These are phyloP conservation scores for Escovopsis sp. DNA, from an alignment of 2,329 filamentous ascomycete genomes.

Conservation along the genomic window DNA sequence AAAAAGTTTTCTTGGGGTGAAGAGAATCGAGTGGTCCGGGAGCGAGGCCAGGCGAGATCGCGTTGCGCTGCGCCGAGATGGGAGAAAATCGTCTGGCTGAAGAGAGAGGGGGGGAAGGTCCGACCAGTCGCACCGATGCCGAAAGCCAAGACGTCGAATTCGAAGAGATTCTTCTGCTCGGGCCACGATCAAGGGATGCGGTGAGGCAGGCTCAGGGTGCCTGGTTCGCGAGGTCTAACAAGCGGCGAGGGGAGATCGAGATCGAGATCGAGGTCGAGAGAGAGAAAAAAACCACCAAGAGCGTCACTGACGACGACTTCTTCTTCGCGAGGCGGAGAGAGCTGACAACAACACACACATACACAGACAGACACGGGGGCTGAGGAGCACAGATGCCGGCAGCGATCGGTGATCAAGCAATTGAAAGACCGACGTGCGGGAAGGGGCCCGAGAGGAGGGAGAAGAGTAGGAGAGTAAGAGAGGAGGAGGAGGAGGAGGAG, in stretches of 20 bases:
- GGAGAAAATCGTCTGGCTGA: not conserved
- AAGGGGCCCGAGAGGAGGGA: not conserved
- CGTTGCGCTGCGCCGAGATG: not conserved
- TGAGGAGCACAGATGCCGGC: not conserved
- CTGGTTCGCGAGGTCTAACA: slow-evolving; percentile 2
- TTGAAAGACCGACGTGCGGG: slow-evolving; percentile 5
- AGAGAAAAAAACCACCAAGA: too few species aligned
- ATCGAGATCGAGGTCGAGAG: too few species aligned
- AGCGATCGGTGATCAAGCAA: slow-evolving; percentile 1
- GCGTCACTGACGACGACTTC: too few species aligned
- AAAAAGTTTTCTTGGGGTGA: too few species aligned
- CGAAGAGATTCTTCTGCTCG: not conserved
- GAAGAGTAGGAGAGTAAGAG: not conserved
- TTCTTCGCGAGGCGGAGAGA: too few species aligned
- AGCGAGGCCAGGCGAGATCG: too few species aligned
- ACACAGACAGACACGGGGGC: slow-evolving; percentile 2
- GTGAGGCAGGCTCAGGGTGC: too few species aligned
- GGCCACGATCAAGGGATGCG: too few species aligned
- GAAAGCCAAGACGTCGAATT: slow-evolving; percentile 3
- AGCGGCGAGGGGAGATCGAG: not conserved
- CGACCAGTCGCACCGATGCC: not conserved
- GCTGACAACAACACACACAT: too few species aligned
- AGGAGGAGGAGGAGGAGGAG: slow-evolving; percentile 6
- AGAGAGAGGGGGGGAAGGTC: slow-evolving; percentile 4
- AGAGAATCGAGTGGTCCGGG: too few species aligned